Evolutionary conservation across 164 flowering plant species (phyloP).

Genomic region (Brasenia schreberi): DNA sequence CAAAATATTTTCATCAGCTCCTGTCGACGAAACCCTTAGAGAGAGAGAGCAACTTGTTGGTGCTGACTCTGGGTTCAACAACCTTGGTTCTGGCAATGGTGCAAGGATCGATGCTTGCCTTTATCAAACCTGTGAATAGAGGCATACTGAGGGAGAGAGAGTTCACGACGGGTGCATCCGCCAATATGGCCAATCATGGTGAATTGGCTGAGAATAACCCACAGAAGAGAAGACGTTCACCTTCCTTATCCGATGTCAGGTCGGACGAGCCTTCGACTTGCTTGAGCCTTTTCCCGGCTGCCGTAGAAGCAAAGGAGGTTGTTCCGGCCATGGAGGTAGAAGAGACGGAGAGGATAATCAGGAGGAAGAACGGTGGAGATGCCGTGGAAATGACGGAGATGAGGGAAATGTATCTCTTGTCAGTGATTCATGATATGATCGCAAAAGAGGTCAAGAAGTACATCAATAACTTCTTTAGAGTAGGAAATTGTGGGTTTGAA

Average conservation of each 20-base stretch:
- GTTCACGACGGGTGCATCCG: not conserved
- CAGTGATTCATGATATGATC: constrained; percentile 37
- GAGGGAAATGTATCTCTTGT: constrained; percentile 25
- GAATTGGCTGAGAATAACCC: not conserved
- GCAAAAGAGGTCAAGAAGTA: constrained; percentile 47
- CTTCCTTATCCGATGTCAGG: not conserved
- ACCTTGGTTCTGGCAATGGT: no score
- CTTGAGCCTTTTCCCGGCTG: constrained; percentile 42
- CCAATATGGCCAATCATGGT: not conserved
- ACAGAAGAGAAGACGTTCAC: not conserved
- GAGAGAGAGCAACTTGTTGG: no score
- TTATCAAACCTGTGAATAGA: no score
- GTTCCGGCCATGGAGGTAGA: constrained; percentile 1
- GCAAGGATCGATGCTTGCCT: no score
- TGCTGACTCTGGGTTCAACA: no score
- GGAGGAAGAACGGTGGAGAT: not conserved
- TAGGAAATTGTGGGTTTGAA: not conserved
- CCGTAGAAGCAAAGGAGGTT: constrained; percentile 6
- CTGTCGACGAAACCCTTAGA: no score
- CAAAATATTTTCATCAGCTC: no score
- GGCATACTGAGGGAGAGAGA: no score
- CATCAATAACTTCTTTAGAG: constrained; percentile 8
- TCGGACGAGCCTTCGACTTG: constrained; percentile 16
- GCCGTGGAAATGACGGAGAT: constrained; percentile 10
- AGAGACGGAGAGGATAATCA: not conserved